phyloP scores from a whole-genome alignment of 2,329 filamentous ascomycete species.

The Talaromyces piceae region DNA sequence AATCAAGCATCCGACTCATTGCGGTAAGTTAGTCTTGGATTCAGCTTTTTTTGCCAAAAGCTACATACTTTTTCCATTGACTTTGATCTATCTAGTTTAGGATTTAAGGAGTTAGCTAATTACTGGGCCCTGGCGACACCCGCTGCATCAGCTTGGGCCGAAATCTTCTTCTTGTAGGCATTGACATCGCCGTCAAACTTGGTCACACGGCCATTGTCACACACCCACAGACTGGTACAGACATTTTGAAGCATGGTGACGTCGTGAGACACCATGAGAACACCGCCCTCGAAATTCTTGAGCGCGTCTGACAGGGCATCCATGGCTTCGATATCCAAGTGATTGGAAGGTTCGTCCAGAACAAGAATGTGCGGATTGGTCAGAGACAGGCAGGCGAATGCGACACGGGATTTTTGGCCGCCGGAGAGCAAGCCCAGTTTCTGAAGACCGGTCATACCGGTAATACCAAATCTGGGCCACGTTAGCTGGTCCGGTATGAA shows the following conservation, averaged over 20 bases:
- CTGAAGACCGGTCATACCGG: conserved; percentile 91
- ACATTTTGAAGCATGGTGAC: conserved; percentile 98
- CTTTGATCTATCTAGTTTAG: too few relatives aligned
- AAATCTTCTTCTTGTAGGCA: conserved; percentile 95
- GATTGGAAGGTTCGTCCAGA: conserved; percentile 96
- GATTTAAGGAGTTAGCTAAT: too few relatives aligned
- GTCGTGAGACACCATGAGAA: conserved; percentile 98
- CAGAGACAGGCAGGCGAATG: conserved; percentile 91
- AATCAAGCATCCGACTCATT: too few relatives aligned
- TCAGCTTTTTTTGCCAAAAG: too few relatives aligned
- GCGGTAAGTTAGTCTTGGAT: too few relatives aligned
- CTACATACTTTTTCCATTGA: too few relatives aligned
- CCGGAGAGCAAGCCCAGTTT: conserved; percentile 92
- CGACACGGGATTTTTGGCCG: conserved; percentile 96
- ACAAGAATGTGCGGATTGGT: conserved; percentile 95
- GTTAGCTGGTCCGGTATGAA: too few relatives aligned
- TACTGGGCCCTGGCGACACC: conserved; percentile 58
- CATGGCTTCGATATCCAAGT: conserved; percentile 98
- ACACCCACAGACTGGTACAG: conserved; percentile 92
- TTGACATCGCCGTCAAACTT: conserved; percentile 94
- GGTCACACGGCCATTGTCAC: conserved; percentile 86
- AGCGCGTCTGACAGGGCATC: conserved; percentile 83
- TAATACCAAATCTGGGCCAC: conserved; percentile 54
- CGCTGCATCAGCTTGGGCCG: conserved; percentile 75
- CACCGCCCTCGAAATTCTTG: conserved; percentile 81